Evolutionary conservation across 805 yeast genomes (phyloP).

Genomic region (Candida maris): DNA sequence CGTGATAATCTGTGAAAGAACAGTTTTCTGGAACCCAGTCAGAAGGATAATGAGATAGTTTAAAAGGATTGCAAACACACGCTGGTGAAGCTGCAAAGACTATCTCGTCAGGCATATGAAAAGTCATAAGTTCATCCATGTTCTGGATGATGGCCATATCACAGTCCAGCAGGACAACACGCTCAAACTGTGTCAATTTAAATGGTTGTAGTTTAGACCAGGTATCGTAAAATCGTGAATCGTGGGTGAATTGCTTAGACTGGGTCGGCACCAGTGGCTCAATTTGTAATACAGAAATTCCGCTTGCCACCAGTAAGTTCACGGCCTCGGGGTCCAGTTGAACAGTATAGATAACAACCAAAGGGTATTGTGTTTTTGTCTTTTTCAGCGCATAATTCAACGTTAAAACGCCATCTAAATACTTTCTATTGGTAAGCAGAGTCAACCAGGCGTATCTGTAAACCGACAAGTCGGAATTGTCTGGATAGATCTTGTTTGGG

Average conservation of each 20-base stretch:
- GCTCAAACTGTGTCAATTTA: slow-evolving; percentile 45
- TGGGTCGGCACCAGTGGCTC: slow-evolving; percentile 41
- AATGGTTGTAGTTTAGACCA: slow-evolving; percentile 62
- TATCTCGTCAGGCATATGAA: slow-evolving; percentile 33
- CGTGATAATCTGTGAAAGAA: slow-evolving; percentile 40
- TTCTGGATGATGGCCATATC: slow-evolving; percentile 57
- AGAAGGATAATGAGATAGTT: slow-evolving; percentile 48
- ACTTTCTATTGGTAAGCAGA: slow-evolving; percentile 48
- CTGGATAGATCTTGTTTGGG: slow-evolving; percentile 11
- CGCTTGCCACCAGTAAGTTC: slow-evolving; percentile 34
- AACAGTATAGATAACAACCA: slow-evolving; percentile 52
- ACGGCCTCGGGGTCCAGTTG: slow-evolving; percentile 41
- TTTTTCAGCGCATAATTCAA: slow-evolving; percentile 44
- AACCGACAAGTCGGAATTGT: slow-evolving; percentile 17
- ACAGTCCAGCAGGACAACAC: slow-evolving; percentile 53
- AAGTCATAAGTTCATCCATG: slow-evolving; percentile 57
- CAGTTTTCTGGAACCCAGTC: slow-evolving; percentile 53
- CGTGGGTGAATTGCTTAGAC: slow-evolving; percentile 44
- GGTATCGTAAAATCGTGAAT: slow-evolving; percentile 55
- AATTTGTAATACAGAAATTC: slow-evolving; percentile 40
- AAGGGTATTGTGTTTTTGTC: slow-evolving; percentile 44
- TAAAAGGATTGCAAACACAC: slow-evolving; percentile 58
- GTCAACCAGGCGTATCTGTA: slow-evolving; percentile 48
- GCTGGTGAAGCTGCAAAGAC: slow-evolving; percentile 59
- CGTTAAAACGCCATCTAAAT: slow-evolving; percentile 49